Evolutionary conservation across 495 filamentous ascomycete genomes (phyloP), one percentile per base, ranked within the genome.

Genomic region (Lasiosphaeria miniovina): DNA sequence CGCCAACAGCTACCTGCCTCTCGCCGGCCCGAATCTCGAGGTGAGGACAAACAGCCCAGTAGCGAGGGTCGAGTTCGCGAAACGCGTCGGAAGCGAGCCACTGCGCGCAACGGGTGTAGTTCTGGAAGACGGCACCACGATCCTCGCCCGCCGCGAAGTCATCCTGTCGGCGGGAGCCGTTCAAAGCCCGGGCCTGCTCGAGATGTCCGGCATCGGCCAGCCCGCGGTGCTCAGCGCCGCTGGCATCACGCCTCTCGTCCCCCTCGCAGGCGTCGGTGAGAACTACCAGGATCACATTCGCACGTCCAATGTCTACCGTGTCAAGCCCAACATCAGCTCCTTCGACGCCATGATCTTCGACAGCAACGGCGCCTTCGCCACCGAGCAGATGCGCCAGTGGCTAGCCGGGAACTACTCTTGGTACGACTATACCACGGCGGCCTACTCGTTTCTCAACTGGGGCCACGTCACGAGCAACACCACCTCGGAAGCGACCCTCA

Each of bases 131-230:
- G 68, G 68, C 24, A 66, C 64, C 7, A 43, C 36, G 17, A 51
- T 84, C 45, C 48, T 51, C 8, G 82, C 77, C 7, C 66, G 61
- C 4, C 74, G 75, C 41, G 81, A 86, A 40, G 77, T 86, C 0
- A 79, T 88, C 57, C 65, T 87, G 6, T 79, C 80, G 8, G 80
- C 81, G 4, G 85, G 85, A 11, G 52, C 78, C 35, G 68, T 82
- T 32, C 71, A 77, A 14, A 77, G 80, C 6, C 82, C 84, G 10
- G 68, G 73, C 7, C 68, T 87, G 10, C 73, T 86, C 9, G 83
- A 86, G 66, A 69, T 81, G 0, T 88, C 85, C 0, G 83, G 84
- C 7, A 71, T 86, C 54, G 84, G 83, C 43, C 61, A 68, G 36
- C 17, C 54, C 3, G 49, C 52, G 10, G 61, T 82, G 15, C 65